Percentiles rank a stretch among this genome's conserved stretches.
phyloP scores from a whole-genome alignment of 345 rosid genomes.

The Clarkia xantiana region DNA sequence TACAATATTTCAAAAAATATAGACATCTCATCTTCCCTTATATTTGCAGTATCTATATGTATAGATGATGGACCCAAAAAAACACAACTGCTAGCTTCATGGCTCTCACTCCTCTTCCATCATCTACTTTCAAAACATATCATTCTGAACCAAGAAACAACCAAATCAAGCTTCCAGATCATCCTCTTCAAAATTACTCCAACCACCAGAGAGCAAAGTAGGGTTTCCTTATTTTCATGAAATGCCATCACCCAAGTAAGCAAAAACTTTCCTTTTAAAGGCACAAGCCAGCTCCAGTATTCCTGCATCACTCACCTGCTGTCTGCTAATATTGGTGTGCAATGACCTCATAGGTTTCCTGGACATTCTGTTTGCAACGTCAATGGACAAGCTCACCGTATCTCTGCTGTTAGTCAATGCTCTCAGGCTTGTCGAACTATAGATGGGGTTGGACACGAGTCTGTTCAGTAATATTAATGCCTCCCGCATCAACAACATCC shows the following conservation, averaged over 20 bases:
- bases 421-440: conserved; percentile 39
- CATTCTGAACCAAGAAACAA: too few species aligned
- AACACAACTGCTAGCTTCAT: too few species aligned
- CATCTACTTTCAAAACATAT: too few species aligned
- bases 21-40: too few species aligned
- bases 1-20: too few species aligned
- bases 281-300: conserved; percentile 45
- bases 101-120: too few species aligned
- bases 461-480: conserved; percentile 66
- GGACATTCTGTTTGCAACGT: conserved; percentile 54
- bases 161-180: too few species aligned
- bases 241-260: conserved; percentile 43
- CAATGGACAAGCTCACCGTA: conserved; percentile 64
- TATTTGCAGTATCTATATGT: too few species aligned
- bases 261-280: conserved; percentile 49
- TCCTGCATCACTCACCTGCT: conserved; percentile 47
- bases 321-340: conserved; percentile 13
- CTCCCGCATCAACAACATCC: conserved; percentile 67
- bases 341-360: conserved; percentile 20
- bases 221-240: conserved; percentile 1
- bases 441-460: conserved; percentile 46
- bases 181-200: too few species aligned
- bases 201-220: too few species aligned
- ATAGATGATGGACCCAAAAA: too few species aligned
- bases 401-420: conserved; percentile 54